Evolutionary conservation across 371 early-diverging fungal species (phyloP).

Genomic region (Apophysomyces ossiformis): DNA sequence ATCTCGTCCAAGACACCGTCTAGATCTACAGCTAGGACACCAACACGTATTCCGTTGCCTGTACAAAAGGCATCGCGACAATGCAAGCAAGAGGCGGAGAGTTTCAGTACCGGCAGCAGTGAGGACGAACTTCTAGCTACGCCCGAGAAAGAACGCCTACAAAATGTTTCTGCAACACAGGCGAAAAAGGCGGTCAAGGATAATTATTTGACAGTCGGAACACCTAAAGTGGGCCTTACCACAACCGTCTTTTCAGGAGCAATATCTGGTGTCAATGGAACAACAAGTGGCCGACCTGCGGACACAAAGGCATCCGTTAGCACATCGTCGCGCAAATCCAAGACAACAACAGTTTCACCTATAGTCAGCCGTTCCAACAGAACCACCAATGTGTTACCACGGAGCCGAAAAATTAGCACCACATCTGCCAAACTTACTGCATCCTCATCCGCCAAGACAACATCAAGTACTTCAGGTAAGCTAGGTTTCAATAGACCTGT

Average conservation of each 20-base stretch:
- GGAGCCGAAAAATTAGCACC: constrained; percentile 13
- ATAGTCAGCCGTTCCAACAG: constrained; percentile 8
- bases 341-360: constrained; percentile 5
- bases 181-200: constrained; percentile 10
- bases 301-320: not conserved
- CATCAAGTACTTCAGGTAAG: constrained; percentile 18
- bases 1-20: constrained; percentile 14
- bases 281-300: not conserved
- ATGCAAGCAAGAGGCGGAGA: constrained; percentile 14
- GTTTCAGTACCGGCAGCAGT: constrained; percentile 18
- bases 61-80: constrained; percentile 25
- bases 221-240: constrained; percentile 27
- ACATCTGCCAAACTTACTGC: not conserved
- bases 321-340: not conserved
- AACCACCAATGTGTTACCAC: not conserved
- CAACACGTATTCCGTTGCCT: constrained; percentile 37
- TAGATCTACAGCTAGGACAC: constrained; percentile 30
- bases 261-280: not conserved
- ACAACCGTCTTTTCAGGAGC: constrained; percentile 31
- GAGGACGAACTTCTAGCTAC: constrained; percentile 25
- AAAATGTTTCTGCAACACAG: not conserved
- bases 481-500: not conserved
- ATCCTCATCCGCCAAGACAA: constrained; percentile 32
- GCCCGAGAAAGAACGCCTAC: constrained; percentile 19
- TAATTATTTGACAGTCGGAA: not conserved